These are phyloP conservation scores for Camellia lanceoleosa DNA, from an alignment of 148 eudicot genomes.

Conservation along the genomic window DNA sequence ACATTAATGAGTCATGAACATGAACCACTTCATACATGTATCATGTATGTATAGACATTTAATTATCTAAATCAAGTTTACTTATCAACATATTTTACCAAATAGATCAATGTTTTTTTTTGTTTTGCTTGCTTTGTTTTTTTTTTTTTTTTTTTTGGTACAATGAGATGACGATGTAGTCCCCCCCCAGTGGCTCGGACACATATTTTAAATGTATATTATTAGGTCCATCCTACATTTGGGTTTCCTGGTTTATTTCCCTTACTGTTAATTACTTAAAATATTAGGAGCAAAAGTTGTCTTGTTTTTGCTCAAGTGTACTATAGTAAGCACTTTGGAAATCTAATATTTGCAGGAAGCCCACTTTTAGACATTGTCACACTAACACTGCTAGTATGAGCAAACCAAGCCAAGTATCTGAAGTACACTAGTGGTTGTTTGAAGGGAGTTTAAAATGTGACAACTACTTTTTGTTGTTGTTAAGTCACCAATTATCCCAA, in stretches of 20 bases:
- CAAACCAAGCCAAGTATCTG: not conserved
- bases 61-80: too few relatives aligned
- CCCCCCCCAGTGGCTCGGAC: too few relatives aligned
- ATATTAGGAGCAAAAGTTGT: not conserved
- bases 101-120: too few relatives aligned
- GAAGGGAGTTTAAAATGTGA: too few relatives aligned
- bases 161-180: not conserved
- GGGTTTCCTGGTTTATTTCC: not conserved
- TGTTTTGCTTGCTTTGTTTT: too few relatives aligned
- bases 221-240: not conserved
- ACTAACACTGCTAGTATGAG: not conserved
- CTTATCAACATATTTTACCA: too few relatives aligned
- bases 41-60: too few relatives aligned
- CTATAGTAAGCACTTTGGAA: not conserved
- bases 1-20: too few relatives aligned
- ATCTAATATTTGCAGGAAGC: not conserved
- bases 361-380: not conserved
- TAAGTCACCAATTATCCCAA: too few relatives aligned
- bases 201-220: not conserved
- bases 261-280: not conserved
- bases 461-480: too few relatives aligned
- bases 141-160: not conserved
- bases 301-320: slow-evolving; percentile 4
- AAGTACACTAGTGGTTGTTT: not conserved
- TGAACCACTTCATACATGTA: too few relatives aligned